These are phyloP conservation scores for Mycena kentingensis DNA, from an alignment of 768 basidiomycete genomes.

Conservation along the genomic window DNA sequence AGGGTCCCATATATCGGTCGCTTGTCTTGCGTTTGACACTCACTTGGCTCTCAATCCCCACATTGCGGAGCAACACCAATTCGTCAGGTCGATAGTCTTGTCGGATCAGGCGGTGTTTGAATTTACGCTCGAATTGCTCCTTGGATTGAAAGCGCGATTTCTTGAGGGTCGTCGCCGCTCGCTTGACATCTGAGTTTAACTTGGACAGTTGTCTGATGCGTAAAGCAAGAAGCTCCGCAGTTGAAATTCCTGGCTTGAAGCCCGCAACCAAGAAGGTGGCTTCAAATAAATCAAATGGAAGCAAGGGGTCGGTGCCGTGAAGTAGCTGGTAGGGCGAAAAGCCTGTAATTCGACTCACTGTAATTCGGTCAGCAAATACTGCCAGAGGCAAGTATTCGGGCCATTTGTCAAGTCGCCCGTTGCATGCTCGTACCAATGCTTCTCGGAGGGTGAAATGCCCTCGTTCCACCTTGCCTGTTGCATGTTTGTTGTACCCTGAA, in stretches of 20 bases:
- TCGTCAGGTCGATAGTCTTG: constrained; percentile 20
- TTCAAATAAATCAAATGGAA: constrained; percentile 36
- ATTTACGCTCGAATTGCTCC: constrained; percentile 27
- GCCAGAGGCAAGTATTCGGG: not conserved
- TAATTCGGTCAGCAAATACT: constrained; percentile 25
- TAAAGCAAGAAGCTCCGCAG: constrained; percentile 22
- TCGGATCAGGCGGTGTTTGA: constrained; percentile 13
- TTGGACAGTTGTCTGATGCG: constrained; percentile 27
- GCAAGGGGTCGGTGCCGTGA: constrained; percentile 29
- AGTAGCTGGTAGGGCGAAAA: constrained; percentile 26
- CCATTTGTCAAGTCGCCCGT: not conserved
- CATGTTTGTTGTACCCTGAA: not conserved
- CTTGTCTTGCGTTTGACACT: constrained; percentile 20
- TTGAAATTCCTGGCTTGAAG: constrained; percentile 8
- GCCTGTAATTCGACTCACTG: constrained; percentile 18
- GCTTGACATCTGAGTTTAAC: constrained; percentile 18
- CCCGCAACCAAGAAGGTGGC: constrained; percentile 32
- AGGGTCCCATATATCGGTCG: constrained; percentile 30
- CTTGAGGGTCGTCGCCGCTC: constrained; percentile 20
- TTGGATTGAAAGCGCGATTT: constrained; percentile 24
- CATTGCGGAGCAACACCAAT: constrained; percentile 28
- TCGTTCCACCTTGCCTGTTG: not conserved
- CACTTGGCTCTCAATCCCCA: constrained; percentile 17
- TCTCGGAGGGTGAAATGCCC: not conserved
- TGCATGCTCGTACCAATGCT: not conserved